These are phyloP conservation scores for Pyrenophora teres DNA, from an alignment of 2,329 filamentous ascomycete genomes.

Conservation along the genomic window DNA sequence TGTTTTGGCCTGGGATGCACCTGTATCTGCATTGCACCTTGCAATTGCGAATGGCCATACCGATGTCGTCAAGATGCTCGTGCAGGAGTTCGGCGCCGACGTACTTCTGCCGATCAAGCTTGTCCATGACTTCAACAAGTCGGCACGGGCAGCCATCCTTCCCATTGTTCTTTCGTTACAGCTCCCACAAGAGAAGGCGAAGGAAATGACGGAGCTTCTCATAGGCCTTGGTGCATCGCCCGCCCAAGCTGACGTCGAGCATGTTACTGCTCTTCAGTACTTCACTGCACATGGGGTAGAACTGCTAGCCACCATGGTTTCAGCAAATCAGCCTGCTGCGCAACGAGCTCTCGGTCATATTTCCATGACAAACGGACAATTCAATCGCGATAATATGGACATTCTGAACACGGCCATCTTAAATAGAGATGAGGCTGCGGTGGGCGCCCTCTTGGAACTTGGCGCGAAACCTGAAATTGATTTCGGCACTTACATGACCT, in stretches of 20 bases:
- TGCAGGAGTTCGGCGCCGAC: slow-evolving; percentile 75
- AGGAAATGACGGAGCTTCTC: slow-evolving; percentile 67
- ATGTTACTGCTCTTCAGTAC: slow-evolving; percentile 67
- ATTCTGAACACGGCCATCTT: slow-evolving; percentile 62
- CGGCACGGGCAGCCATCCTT: slow-evolving; percentile 65
- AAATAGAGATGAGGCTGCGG: slow-evolving; percentile 6
- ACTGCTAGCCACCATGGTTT: slow-evolving; percentile 52
- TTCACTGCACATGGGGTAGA: slow-evolving; percentile 20
- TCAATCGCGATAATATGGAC: slow-evolving; percentile 47
- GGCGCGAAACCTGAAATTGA: slow-evolving; percentile 56
- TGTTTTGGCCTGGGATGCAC: slow-evolving; percentile 77
- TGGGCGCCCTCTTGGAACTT: slow-evolving; percentile 58
- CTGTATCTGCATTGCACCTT: slow-evolving; percentile 75
- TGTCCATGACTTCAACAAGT: slow-evolving; percentile 52
- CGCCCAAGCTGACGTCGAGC: slow-evolving; percentile 70
- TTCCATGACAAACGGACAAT: slow-evolving; percentile 48
- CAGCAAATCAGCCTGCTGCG: slow-evolving; percentile 66
- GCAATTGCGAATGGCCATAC: slow-evolving; percentile 76
- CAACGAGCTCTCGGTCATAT: slow-evolving; percentile 71
- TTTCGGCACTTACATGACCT: slow-evolving; percentile 68
- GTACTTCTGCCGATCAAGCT: slow-evolving; percentile 75
- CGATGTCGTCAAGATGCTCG: slow-evolving; percentile 70
- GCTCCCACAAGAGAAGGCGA: slow-evolving; percentile 66
- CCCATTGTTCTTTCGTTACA: slow-evolving; percentile 70
- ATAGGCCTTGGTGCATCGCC: slow-evolving; percentile 73